phyloP scores from a whole-genome alignment of 2,329 filamentous ascomycete genomes.

The Pestalotiopsis sp. region DNA sequence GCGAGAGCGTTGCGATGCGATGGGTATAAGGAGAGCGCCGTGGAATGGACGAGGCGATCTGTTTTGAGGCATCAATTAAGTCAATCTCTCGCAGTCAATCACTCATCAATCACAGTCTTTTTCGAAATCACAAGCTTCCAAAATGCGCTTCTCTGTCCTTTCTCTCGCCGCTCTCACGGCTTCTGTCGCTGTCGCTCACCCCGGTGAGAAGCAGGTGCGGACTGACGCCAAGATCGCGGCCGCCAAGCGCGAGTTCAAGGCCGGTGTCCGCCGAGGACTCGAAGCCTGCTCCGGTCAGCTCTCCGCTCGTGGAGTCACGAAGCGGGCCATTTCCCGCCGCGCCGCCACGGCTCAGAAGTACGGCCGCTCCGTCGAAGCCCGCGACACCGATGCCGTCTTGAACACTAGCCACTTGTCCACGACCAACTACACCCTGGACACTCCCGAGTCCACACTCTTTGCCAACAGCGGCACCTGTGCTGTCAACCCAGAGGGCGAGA shows the following conservation, averaged over 20 bases:
- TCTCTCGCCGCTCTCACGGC: not conserved
- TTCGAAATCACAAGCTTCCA: not conserved
- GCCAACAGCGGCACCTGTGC: constrained; percentile 48
- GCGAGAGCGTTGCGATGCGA: not conserved
- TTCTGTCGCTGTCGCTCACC: not conserved
- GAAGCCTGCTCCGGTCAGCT: constrained; percentile 6
- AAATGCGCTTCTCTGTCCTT: not conserved
- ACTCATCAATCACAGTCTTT: not conserved
- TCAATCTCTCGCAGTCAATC: not conserved
- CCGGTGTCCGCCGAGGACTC: not conserved
- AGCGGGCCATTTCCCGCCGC: constrained; percentile 1
- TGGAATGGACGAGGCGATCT: not conserved
- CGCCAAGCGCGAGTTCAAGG: not conserved
- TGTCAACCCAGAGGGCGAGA: constrained; percentile 52
- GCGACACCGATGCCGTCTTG: constrained; percentile 34
- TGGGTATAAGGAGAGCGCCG: not conserved
- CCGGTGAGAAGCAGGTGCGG: not conserved
- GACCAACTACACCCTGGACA: constrained; percentile 34
- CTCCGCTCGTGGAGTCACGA: not conserved
- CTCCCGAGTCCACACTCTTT: constrained; percentile 41
- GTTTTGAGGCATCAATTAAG: not conserved
- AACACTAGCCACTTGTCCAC: constrained; percentile 32
- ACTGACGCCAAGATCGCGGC: not conserved
- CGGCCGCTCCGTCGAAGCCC: constrained; percentile 15
- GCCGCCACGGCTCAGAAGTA: not conserved